Conservation (phyloP, 345 rosid species). For the Eucalyptus sp. region DNA sequence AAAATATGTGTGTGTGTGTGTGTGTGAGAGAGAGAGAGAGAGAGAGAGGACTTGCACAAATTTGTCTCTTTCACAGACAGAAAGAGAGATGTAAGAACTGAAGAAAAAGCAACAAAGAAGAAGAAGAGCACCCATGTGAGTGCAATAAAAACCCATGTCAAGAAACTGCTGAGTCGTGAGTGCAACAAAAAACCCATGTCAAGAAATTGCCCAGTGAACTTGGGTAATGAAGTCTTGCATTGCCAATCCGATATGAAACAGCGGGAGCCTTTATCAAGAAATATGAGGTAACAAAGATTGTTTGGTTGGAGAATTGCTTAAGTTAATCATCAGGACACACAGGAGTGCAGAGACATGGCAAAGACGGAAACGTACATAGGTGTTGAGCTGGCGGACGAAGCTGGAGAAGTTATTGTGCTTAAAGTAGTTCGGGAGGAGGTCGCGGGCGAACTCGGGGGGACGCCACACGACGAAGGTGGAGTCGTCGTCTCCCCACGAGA, state of each 20-base stretch:
- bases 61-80: neutral
- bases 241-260: neutral
- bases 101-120: neutral
- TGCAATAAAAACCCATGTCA: neutral
- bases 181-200: neutral
- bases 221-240: neutral
- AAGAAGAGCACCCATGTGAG: neutral
- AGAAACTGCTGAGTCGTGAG: neutral
- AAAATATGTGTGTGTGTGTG: neutral
- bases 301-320: neutral
- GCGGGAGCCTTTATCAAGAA: neutral
- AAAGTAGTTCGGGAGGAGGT: slow-evolving; percentile 95
- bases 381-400: slow-evolving; percentile 97
- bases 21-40: neutral
- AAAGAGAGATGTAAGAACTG: neutral
- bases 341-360: neutral
- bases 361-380: slow-evolving; percentile 46
- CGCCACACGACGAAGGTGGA: slow-evolving; percentile 92
- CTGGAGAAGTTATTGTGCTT: slow-evolving; percentile 98
- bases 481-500: slow-evolving; percentile 97
- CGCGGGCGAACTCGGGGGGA: slow-evolving; percentile 96
- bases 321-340: neutral
- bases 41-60: neutral
- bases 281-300: neutral
- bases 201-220: neutral